phyloP scores from a whole-genome alignment of 371 early-diverging fungal species.

The Mucor velutinosus region DNA sequence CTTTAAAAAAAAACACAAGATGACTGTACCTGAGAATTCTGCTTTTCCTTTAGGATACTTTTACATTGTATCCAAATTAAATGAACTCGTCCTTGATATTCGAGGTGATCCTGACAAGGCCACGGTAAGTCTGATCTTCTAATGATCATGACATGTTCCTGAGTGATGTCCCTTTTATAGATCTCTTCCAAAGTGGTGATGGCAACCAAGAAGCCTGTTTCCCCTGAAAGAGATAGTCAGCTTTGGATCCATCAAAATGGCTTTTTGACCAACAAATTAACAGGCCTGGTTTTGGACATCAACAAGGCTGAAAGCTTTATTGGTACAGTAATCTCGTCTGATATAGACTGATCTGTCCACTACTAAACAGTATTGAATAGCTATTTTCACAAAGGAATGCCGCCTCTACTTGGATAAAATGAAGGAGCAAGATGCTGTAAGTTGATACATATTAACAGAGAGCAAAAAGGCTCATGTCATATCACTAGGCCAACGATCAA shows the following conservation, averaged over 20 bases:
- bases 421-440: constrained; percentile 42
- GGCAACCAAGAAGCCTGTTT: constrained; percentile 30
- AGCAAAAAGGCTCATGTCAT: background rate
- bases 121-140: background rate
- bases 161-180: constrained; percentile 3
- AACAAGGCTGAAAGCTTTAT: constrained; percentile 39
- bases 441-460: background rate
- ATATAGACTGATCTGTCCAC: background rate
- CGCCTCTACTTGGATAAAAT: constrained; percentile 42
- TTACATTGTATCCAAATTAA: constrained; percentile 39
- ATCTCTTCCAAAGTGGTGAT: constrained; percentile 35
- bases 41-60: constrained; percentile 49
- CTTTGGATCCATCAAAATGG: constrained; percentile 50
- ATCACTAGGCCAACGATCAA: constrained; percentile 29
- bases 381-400: constrained; percentile 43
- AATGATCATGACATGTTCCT: background rate
- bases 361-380: constrained; percentile 12
- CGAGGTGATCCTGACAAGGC: constrained; percentile 19
- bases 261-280: constrained; percentile 45
- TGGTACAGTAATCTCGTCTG: constrained; percentile 17
- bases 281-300: constrained; percentile 42
- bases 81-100: constrained; percentile 35
- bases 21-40: constrained; percentile 30
- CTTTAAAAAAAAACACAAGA: background rate
- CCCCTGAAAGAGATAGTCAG: constrained; percentile 43